Percentiles rank a stretch among this genome's conserved stretches.
phyloP scores from a whole-genome alignment of 768 basidiomycete species.

The Hirschioporus abietinus region DNA sequence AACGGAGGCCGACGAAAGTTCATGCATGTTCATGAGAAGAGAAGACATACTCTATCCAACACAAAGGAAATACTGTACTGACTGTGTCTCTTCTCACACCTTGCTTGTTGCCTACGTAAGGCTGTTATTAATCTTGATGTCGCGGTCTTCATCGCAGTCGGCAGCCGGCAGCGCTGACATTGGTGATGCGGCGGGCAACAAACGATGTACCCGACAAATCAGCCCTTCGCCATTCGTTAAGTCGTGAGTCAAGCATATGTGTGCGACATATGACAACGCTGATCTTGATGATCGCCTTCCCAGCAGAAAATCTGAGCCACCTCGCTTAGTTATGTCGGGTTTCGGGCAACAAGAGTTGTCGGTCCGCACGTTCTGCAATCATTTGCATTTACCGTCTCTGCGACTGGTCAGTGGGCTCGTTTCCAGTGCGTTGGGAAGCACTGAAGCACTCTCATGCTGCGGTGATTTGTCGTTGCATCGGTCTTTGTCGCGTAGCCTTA shows the following conservation, averaged over 20 bases:
- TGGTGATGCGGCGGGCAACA: background rate
- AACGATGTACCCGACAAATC: background rate
- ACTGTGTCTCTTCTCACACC: too few relatives aligned
- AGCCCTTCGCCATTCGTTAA: background rate
- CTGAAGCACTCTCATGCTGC: background rate
- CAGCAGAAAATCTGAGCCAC: background rate
- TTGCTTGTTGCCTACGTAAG: background rate
- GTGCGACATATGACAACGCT: background rate
- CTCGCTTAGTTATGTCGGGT: background rate
- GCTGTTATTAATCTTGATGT: background rate
- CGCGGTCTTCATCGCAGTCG: background rate
- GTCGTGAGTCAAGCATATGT: background rate
- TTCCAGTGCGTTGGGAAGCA: background rate
- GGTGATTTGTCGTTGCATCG: background rate
- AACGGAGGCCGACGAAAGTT: background rate
- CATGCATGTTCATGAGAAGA: background rate
- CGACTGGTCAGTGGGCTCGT: background rate
- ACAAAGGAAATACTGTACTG: background rate
- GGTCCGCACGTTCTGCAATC: background rate
- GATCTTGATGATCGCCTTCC: background rate
- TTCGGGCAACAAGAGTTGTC: background rate
- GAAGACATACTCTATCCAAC: background rate
- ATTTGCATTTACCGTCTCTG: background rate
- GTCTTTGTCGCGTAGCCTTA: background rate
- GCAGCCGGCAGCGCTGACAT: background rate